phyloP scores from a whole-genome alignment of 2,329 filamentous ascomycete genomes.

The Fusarium sp. region DNA sequence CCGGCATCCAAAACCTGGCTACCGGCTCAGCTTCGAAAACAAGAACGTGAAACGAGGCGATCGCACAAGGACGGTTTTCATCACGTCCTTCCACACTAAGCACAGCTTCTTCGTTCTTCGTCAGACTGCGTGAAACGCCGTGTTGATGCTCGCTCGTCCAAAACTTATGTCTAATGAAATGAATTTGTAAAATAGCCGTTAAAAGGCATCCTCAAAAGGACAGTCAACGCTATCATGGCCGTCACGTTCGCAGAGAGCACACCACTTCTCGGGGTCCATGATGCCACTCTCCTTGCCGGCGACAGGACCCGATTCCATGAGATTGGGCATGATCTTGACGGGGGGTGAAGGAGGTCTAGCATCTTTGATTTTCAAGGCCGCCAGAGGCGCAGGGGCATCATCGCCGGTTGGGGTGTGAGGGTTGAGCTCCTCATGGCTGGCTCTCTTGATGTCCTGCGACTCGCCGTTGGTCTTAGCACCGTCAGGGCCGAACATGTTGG shows the following conservation, averaged over 20 bases:
- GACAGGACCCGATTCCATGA: slow-evolving; percentile 75
- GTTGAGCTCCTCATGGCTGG: slow-evolving; percentile 55
- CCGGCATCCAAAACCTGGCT: slow-evolving; percentile 38
- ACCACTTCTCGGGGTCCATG: slow-evolving; percentile 92
- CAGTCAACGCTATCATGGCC: slow-evolving; percentile 97
- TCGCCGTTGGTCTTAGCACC: slow-evolving; percentile 53
- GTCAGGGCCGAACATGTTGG: slow-evolving; percentile 81
- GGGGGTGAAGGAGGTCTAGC: slow-evolving; percentile 55
- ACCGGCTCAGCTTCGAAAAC: slow-evolving; percentile 34
- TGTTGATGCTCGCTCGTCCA: slow-evolving; percentile 38
- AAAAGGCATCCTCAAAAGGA: slow-evolving; percentile 87
- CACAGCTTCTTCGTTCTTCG: slow-evolving; percentile 34
- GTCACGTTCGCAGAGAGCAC: slow-evolving; percentile 94
- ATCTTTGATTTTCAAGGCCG: slow-evolving; percentile 64
- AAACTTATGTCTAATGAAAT: slow-evolving; percentile 19
- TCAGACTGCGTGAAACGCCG: slow-evolving; percentile 27
- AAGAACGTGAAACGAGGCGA: slow-evolving; percentile 32
- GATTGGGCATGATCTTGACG: slow-evolving; percentile 68
- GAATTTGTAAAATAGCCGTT: slow-evolving; percentile 41
- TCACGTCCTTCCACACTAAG: slow-evolving; percentile 47
- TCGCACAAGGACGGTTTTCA: slow-evolving; percentile 45
- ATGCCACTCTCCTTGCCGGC: slow-evolving; percentile 83
- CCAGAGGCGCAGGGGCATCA: slow-evolving; percentile 67
- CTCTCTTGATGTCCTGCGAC: slow-evolving; percentile 53
- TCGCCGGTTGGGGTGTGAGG: slow-evolving; percentile 60